A percentile compares a stretch with the other conserved stretches of the same genome.
Evolutionary conservation across 345 rosid species (phyloP).

Genomic region (Brassica nigra): DNA sequence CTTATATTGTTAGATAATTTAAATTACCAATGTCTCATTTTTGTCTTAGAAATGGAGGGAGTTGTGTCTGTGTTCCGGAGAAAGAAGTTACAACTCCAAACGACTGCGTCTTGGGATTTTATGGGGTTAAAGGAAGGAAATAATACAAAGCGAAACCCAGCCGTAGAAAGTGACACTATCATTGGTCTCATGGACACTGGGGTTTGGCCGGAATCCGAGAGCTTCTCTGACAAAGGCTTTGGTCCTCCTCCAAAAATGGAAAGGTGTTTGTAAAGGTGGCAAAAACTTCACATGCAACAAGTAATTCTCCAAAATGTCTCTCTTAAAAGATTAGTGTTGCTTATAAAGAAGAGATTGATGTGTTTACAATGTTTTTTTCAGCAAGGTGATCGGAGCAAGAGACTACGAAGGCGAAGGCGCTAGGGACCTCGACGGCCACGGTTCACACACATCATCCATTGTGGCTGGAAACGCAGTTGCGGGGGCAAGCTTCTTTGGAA

Average conservation of each 20-base stretch:
- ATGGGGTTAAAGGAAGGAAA: conserved; percentile 46
- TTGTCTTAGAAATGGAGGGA: conserved; percentile 38
- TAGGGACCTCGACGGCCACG: conserved; percentile 47
- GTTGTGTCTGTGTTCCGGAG: conserved; percentile 57
- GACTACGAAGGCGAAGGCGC: conserved; percentile 34
- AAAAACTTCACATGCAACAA: conserved; percentile 60
- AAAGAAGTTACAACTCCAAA: conserved; percentile 38
- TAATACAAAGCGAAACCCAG: background rate
- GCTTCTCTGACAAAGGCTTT: conserved; percentile 51
- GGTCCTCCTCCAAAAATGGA: conserved; percentile 62
- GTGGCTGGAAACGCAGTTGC: conserved; percentile 48
- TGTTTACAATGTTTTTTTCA: background rate
- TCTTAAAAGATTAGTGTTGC: background rate
- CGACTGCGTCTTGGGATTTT: conserved; percentile 66
- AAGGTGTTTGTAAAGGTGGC: conserved; percentile 49
- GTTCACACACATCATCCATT: conserved; percentile 59
- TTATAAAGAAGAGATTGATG: background rate
- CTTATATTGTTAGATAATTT: background rate
- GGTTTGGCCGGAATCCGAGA: conserved; percentile 57
- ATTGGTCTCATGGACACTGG: conserved; percentile 52
- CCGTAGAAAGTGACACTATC: conserved; percentile 42
- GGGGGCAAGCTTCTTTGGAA: conserved; percentile 29
- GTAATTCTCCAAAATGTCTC: conserved; percentile 13
- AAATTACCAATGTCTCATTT: background rate
- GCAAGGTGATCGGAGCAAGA: conserved; percentile 60